Evolutionary conservation across 352 stramenopile species (phyloP).

Genomic region (Phytophthora sansomeana): DNA sequence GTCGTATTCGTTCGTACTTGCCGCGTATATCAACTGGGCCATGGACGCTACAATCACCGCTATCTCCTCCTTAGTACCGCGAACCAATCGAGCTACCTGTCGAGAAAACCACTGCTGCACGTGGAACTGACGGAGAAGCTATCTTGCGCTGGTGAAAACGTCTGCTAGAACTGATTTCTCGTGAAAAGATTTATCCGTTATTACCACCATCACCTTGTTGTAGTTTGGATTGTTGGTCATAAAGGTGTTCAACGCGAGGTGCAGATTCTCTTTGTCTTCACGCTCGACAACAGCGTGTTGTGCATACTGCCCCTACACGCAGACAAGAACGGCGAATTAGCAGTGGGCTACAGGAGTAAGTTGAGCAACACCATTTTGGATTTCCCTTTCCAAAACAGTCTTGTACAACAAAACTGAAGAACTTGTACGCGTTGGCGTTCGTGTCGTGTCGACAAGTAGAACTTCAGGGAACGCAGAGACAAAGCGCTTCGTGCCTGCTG

Average conservation of each 20-base stretch:
- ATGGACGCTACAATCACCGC: neutral
- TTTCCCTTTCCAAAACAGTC: neutral
- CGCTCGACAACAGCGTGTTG: neutral
- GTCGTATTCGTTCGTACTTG: neutral
- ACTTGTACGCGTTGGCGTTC: neutral
- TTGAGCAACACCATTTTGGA: neutral
- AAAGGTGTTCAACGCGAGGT: neutral
- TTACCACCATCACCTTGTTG: neutral
- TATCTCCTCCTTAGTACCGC: neutral
- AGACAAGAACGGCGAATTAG: too few species aligned
- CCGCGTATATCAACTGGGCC: neutral
- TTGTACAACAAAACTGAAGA: neutral
- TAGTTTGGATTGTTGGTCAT: neutral
- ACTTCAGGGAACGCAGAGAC: neutral
- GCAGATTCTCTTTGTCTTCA: neutral
- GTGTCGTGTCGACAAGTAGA: neutral
- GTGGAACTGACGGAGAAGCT: neutral
- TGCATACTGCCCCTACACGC: neutral
- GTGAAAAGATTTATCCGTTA: slow-evolving; percentile 2
- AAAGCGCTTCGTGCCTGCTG: neutral
- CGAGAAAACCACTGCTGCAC: neutral
- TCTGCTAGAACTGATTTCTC: neutral
- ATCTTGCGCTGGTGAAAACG: neutral
- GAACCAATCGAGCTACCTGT: neutral
- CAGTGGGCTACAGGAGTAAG: neutral